Evolutionary conservation across 2,329 filamentous ascomycete genomes (phyloP), one percentile per base, ranked within the genome.

Genomic region (Cercospora citrullina): DNA sequence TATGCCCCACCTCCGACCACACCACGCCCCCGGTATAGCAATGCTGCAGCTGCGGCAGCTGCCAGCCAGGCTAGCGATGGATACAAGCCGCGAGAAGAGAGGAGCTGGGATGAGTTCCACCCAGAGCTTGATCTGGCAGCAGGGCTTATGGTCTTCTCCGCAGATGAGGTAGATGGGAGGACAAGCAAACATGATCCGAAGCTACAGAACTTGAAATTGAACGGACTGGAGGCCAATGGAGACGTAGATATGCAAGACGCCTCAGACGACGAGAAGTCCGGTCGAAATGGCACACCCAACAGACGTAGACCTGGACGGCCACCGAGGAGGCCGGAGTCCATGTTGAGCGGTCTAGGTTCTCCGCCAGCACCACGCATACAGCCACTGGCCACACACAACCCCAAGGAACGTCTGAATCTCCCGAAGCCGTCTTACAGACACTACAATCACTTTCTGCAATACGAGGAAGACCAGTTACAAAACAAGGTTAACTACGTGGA

Each of bases 31-130:
- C 87, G 91, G 72, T 96, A 91, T 80, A 93, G 90, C 74, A 94
- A 92, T 57, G 93, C 87, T n/a, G 93, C 94, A 12, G 93, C 93
- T 30, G 92, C 94, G 26, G 92, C 94, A 61, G 93, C 93, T 5
- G 91, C 91, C 4, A 91, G 95, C 68, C 92, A 93, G 73, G 93
- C 97, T 77, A 94, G 89, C 75, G 95, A 98, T 82, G 94, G 94
- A 61, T 98, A 98, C 81, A 99, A 99, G 79, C 95, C 95, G 33
- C 87, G 95, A 76, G 95, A 99, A 81, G 95, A 99, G 82, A 89
- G 94, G 70, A 92, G 93, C 63, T 99, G 94, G 93, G 94, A 97
- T 76, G 95, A 99, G 78, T 98, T 98, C 72, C 95, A 99, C 79
- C 93, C 93, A 0, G 92, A 97, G 75, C 87, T 99, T 63, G 94